Evolutionary conservation across 2,329 filamentous ascomycete species (phyloP), one percentile per base, ranked within the genome.

Genomic region (Colletotrichum karsti): DNA sequence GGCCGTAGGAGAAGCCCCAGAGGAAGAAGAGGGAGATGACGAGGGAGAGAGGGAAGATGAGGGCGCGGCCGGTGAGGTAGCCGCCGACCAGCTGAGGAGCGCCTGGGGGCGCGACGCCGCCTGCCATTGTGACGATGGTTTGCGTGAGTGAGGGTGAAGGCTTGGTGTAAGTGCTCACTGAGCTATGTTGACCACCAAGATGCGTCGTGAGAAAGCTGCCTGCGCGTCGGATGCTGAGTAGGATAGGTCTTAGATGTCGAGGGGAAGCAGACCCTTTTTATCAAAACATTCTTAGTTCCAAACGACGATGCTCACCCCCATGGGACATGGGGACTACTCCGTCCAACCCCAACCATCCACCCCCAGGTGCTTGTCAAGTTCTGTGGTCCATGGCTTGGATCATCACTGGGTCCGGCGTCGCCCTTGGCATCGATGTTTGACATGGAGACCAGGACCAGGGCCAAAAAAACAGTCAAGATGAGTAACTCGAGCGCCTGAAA

Each of bases 41-140:
- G 73, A 70, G 86, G 71, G 74, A 83, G 53, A 87, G 80, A 9
- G 85, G 85, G 70, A 84, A 78, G 74, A 87, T 83, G 59, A 85
- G 80, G 13, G 73, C 73, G 37, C 63, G 73, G 53, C 77, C 79
- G 76, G 64, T 79, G 75, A 69, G 77, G 74, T 78, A 82, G 66
- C 81, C 80, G 54, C 79, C 77, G 56, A 75, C 74, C 28, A 82
- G 73, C 30, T 76, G 72, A 28, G 78, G 76, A 26, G 77, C 73
- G 54, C 74, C 74, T 35, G 80, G 75, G 15, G 81, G 79, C 35
- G 81, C 70, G 67, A 80, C 81, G 63, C 81, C 81, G 65, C 81
- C 81, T 70, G 78, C 81, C 81, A 83, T 82, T 73, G 66, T 75
- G 69, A 62, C 26, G 20, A 50, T 39, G 15, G 24, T 30, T 13